Percentiles rank a stretch among this genome's conserved stretches.
Evolutionary conservation across 495 filamentous ascomycete genomes (phyloP).

Genomic region (Penicillium robsamsonii): DNA sequence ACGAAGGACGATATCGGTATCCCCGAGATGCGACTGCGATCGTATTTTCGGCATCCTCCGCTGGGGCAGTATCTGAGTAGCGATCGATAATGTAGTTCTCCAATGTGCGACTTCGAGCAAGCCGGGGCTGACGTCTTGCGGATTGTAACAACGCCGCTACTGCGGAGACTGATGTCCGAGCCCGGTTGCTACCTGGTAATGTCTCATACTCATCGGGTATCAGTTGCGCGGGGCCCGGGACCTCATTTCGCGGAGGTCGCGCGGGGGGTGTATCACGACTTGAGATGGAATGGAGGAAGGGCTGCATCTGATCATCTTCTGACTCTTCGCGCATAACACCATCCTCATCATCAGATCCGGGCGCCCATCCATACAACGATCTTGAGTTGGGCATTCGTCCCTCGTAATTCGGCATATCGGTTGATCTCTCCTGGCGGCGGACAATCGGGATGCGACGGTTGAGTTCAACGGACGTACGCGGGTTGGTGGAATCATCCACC

Average conservation of each 20-base stretch:
- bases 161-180: conserved; percentile 26
- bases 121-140: conserved; percentile 46
- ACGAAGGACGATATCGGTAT: conserved; percentile 38
- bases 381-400: conserved; percentile 48
- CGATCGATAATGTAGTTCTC: conserved; percentile 49
- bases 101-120: conserved; percentile 44
- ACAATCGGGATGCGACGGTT: conserved; percentile 46
- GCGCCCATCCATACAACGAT: conserved; percentile 60
- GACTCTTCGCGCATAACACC: conserved; percentile 32
- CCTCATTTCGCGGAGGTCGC: conserved; percentile 32
- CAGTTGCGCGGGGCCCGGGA: conserved; percentile 15
- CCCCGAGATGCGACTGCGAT: conserved; percentile 29
- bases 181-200: conserved; percentile 17
- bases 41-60: conserved; percentile 36
- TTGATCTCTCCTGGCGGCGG: conserved; percentile 31
- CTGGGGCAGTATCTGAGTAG: conserved; percentile 32
- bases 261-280: conserved; percentile 27
- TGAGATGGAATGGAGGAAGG: conserved; percentile 27
- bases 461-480: conserved; percentile 37
- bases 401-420: conserved; percentile 46
- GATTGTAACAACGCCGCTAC: conserved; percentile 51
- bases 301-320: conserved; percentile 35
- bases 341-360: conserved; percentile 54
- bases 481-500: conserved; percentile 36
- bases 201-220: conserved; percentile 15